These are phyloP conservation scores for Fusarium avenaceum DNA, from an alignment of 2,329 filamentous ascomycete species.

Conservation along the genomic window DNA sequence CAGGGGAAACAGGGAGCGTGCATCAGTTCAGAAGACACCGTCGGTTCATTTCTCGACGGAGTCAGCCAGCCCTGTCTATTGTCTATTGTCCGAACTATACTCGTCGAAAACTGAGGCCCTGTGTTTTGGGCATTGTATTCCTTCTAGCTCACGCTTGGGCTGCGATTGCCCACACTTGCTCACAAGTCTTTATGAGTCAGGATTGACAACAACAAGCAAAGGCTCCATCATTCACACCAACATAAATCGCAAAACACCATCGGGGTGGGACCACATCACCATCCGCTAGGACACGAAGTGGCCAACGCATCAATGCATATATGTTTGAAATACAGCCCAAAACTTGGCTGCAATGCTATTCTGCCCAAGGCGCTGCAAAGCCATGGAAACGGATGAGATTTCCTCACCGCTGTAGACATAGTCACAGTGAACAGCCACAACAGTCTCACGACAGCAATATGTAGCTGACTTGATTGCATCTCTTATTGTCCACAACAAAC, in stretches of 20 bases:
- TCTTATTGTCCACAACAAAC: constrained; percentile 8
- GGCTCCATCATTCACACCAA: constrained; percentile 35
- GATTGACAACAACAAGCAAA: constrained; percentile 27
- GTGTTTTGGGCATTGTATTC: constrained; percentile 17
- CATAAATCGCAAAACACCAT: constrained; percentile 33
- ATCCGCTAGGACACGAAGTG: constrained; percentile 35
- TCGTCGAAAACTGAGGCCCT: constrained; percentile 26
- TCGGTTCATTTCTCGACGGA: constrained; percentile 30
- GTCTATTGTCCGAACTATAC: constrained; percentile 12
- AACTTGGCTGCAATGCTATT: constrained; percentile 39
- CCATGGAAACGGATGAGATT: constrained; percentile 32
- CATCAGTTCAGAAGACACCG: constrained; percentile 36
- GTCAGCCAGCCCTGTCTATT: constrained; percentile 25
- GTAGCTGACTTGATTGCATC: constrained; percentile 30
- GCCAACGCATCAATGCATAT: constrained; percentile 44
- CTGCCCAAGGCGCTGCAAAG: constrained; percentile 41
- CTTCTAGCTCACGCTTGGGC: constrained; percentile 25
- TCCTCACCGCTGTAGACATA: constrained; percentile 36
- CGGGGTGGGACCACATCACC: constrained; percentile 40
- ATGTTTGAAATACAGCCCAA: constrained; percentile 31
- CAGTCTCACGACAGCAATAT: constrained; percentile 18
- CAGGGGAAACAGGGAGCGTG: constrained; percentile 32
- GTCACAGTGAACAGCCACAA: constrained; percentile 22
- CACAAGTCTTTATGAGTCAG: constrained; percentile 38
- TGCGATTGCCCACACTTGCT: constrained; percentile 22